phyloP scores from a whole-genome alignment of 345 rosid species.

The Eucalyptus regnans region DNA sequence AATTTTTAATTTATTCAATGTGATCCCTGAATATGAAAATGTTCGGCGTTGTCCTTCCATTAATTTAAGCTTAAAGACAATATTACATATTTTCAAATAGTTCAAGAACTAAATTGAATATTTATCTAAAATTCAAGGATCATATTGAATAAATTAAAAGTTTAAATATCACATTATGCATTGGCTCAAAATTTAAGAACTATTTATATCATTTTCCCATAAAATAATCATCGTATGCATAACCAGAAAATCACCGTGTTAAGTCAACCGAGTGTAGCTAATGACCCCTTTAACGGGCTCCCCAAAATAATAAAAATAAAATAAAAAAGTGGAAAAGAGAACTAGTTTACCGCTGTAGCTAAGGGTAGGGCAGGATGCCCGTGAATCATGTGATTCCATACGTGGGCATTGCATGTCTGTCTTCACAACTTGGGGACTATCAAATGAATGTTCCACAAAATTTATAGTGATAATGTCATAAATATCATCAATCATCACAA shows the following conservation, averaged over 20 bases:
- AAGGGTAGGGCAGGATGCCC: neutral
- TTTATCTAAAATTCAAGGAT: too few relatives aligned
- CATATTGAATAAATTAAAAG: too few relatives aligned
- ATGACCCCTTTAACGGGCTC: neutral
- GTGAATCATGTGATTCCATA: neutral
- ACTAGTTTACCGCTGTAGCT: neutral
- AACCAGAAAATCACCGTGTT: neutral
- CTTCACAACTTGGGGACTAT: neutral
- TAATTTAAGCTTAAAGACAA: too few relatives aligned
- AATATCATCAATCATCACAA: neutral
- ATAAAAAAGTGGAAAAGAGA: neutral
- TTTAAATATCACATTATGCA: too few relatives aligned
- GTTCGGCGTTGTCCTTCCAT: fast-evolving
- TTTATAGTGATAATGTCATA: neutral
- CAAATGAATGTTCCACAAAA: neutral
- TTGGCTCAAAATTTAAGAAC: too few relatives aligned
- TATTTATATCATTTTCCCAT: neutral
- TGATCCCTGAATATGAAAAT: fast-evolving
- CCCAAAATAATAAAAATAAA: neutral
- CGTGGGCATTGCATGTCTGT: neutral
- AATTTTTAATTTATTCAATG: too few relatives aligned
- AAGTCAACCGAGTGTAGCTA: neutral
- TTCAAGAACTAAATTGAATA: fast-evolving
- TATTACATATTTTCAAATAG: too few relatives aligned
- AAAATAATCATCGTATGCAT: neutral